Base-by-base conservation (phyloP, 768 basidiomycete species). In the Boletus sp. region DNA sequence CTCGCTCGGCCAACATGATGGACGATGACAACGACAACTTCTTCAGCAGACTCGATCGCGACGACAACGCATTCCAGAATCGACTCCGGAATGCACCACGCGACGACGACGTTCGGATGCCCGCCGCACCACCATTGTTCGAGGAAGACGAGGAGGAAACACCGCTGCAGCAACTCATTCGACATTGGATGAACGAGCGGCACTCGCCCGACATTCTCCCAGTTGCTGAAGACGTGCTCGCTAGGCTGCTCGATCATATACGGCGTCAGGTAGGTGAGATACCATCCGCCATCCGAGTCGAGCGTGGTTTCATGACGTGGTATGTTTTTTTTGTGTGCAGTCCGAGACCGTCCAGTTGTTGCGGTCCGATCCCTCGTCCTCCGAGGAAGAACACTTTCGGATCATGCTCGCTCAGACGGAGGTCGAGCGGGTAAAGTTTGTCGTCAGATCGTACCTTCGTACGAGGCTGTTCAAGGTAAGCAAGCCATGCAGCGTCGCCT, bases 401-500 rank as follows among this genome's bases (percentile, higher is more conserved):
- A 90, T 96, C 35, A 88, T 93, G 79, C 86, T 98, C 52, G 94
- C 92, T 0, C 92, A 95, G 73, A 95, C 92, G 0, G 94, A 98
- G 73, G 84, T 96, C 63, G 94, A 98, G 69, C 84, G 95, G 41
- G 91, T 93, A 64, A 95, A 94, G 73, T 98, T 94, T 67, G 83
- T 96, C 54, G 84, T 97, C 28, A 77, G 94, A 55, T 92, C 92
- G 2, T 98, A 96, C 70, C 81, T 96, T 5, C 82, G 95, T 24
- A 92, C 90, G 30, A 79, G 94, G 57, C 71, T 96, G 50, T 86
- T 81, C 78, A 98, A 98, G 83, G 94, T 90, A 50, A 39, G 61
- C 37, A 11, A 11, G 40, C 49, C 30, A 12, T 53, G 45, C 46
- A 8, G 24, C 39, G 44, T 40, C 42, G 28, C 56, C 46, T 44